Evolutionary conservation across 2,329 filamentous ascomycete genomes (phyloP).

Genomic region (Moelleriella libera): DNA sequence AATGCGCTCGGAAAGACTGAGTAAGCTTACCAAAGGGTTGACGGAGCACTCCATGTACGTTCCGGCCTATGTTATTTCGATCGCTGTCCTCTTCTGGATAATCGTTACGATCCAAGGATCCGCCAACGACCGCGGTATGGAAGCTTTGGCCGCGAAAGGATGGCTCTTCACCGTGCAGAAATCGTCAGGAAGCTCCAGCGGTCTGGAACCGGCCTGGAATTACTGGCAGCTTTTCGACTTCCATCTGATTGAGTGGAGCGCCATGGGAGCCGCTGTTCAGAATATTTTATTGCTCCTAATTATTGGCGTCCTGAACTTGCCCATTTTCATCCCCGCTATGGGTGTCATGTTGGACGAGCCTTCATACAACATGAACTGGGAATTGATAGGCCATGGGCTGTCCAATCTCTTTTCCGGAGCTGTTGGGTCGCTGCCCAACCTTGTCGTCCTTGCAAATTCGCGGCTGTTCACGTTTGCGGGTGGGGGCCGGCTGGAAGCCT

Average conservation of each 20-base stretch:
- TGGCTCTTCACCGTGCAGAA: not conserved
- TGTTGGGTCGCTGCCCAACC: slow-evolving; percentile 1
- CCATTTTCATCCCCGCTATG: not conserved
- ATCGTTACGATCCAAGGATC: not conserved
- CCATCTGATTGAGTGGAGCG: not conserved
- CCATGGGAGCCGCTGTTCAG: not conserved
- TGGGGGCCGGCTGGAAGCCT: not conserved
- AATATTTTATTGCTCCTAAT: not conserved
- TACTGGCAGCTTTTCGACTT: not conserved
- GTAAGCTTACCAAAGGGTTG: not conserved
- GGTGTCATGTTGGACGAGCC: not conserved
- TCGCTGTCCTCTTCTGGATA: not conserved
- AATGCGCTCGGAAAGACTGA: not conserved
- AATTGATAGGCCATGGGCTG: not conserved
- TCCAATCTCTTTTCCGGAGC: not conserved
- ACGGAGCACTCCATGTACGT: not conserved
- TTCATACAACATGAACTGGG: not conserved
- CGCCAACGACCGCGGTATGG: not conserved
- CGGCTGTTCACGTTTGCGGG: not conserved
- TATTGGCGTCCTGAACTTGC: not conserved
- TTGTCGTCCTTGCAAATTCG: not conserved
- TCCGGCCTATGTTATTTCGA: not conserved
- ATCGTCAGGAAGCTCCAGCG: not conserved
- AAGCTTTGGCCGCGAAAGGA: not conserved
- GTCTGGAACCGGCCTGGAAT: not conserved